These are phyloP conservation scores for Haberlea rhodopensis DNA, from an alignment of 257 asterid species.

Conservation along the genomic window DNA sequence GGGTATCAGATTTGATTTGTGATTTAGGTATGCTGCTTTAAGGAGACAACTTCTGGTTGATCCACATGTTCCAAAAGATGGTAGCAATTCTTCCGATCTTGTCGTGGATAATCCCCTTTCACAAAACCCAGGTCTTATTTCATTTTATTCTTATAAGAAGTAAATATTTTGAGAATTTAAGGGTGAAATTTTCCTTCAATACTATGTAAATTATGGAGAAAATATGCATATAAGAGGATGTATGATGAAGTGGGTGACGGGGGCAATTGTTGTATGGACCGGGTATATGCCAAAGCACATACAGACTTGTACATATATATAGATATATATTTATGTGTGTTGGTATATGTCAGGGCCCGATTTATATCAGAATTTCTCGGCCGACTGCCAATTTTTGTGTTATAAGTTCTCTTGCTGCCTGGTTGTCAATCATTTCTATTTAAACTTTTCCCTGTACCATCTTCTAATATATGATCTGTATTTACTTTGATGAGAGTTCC, in stretches of 20 bases:
- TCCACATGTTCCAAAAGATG: constrained; percentile 79
- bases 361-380: too few species aligned
- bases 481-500: not conserved
- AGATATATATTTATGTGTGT: too few species aligned
- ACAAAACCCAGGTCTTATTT: constrained; percentile 72
- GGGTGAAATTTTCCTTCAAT: too few species aligned
- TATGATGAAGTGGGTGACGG: too few species aligned
- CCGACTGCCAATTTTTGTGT: too few species aligned
- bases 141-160: not conserved
- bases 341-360: too few species aligned
- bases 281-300: too few species aligned
- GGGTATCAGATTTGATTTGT: not conserved
- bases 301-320: too few species aligned
- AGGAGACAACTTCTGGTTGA: constrained; percentile 89
- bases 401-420: not conserved
- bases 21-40: constrained; percentile 65
- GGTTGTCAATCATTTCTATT: not conserved
- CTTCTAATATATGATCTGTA: not conserved
- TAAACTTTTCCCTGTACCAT: not conserved
- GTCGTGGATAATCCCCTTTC: constrained; percentile 93
- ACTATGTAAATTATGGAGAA: too few species aligned
- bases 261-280: too few species aligned
- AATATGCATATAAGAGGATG: too few species aligned
- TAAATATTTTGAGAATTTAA: too few species aligned
- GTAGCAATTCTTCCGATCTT: constrained; percentile 65